Base-by-base conservation (phyloP, 352 stramenopile genomes). In the Pythium diclinum region DNA sequence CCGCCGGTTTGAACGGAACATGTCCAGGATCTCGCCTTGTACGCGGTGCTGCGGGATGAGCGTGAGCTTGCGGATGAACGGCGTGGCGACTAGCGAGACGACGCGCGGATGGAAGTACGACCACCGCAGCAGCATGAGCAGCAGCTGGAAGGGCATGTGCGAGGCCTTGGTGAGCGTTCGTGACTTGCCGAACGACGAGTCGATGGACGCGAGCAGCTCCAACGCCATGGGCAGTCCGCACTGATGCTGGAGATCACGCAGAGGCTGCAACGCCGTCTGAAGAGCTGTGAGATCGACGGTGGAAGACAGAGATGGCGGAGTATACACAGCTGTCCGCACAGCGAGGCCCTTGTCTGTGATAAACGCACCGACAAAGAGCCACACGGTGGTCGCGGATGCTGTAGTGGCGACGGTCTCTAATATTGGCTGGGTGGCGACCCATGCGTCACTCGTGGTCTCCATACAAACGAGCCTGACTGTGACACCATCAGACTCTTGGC, bases 61-160 rank as follows among this genome's bases (percentile, higher is more conserved):
- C 14, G 73, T 55, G 23, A 78, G 69, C 56, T 94, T 85, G 28
- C 81, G 70, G 17, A 49, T 57, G 14, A 94, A 76, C 16, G 79
- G 79, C 59, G 71, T 79, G 0, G 48, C 59, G 7, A 88, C 63
- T 3, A 69, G 59, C 8, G 59, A 58, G 5, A 81, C 36, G 36
- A 91, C 59, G 5, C 56, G 23, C 13, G 83, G 83, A 46, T 91
- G 81, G 61, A 85, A 94, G 59, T 86, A 80, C 33, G 78, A 88
- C 83, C 84, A 91, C 6, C 83, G 79, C 19, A 94, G 52, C 6
- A 89, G 53, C 17, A 92, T 74, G 28, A 88, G 25, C 33, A 91
- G 30, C 1, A 92, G 47, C 49, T 94, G 85, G 66, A 94, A 91
- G 23, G 85, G 80, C 16, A 92, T 30, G n/a, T 66, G 59, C 48